Base-by-base conservation (phyloP, 23 red algal species). In the Gracilariopsis chorda region DNA sequence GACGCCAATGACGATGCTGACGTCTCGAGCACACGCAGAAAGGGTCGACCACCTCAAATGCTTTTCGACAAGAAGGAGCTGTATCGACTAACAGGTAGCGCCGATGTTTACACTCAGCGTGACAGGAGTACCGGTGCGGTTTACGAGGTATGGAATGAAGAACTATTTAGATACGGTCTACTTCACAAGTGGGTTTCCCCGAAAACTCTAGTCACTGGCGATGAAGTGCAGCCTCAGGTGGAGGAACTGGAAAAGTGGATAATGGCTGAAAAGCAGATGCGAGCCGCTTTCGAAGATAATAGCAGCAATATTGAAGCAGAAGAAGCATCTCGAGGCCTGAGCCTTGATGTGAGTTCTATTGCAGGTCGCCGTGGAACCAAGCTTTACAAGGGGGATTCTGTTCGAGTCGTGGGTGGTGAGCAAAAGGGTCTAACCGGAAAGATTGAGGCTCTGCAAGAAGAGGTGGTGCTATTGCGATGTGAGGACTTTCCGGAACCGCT, bases 241-340 rank as follows among this genome's bases (percentile, higher is more conserved):
- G 91, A 98, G 28, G 95, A 98, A 55, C 46, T 98, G 63, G 95
- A 98, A 43, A 80, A 84, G 51, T 98, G 92, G 75, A 80, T 92
- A 43, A 77, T 67, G 49, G 95, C 95, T 2, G 92, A 94, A 61
- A 69, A 64, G 23, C 65, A 85, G 39, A 94, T 94, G 79, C 41
- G 67, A 28, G 9, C 53, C 19, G 43, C 49, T 11, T 10, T 79
- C 49, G 69, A 85, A 70, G 85, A 89, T 28, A 69, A 72, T 13
- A 36, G 41, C n/a, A 58, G 43, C 20, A 41, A 51, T 19, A 73
- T 72, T 25, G 85, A 89, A 20, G 43, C 82, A 1, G 85, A 89
- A 16, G 85, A 78, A 57, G 69, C 57, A 12, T 37, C 65, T 23
- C 21, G 69, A 40, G 85, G 85, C 2, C 89, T 92, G 43, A 65